A percentile compares a stretch with the other conserved stretches of the same genome.
These are phyloP conservation scores for Ascochyta koolunga DNA, from an alignment of 2,329 filamentous ascomycete species.

Conservation along the genomic window DNA sequence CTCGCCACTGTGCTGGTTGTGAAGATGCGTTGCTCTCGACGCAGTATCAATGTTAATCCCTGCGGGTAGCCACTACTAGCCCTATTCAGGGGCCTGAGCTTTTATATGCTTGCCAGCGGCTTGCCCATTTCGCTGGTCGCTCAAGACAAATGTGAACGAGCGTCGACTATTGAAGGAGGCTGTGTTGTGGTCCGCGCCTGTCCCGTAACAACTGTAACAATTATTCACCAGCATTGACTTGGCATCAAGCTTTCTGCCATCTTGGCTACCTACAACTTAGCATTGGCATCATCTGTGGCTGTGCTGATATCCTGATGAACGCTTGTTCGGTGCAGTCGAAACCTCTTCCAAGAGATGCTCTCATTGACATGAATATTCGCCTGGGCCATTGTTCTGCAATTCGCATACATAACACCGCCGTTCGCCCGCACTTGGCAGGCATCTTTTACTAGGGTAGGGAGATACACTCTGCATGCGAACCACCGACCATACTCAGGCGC, in stretches of 20 bases:
- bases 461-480: neutral
- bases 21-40: neutral
- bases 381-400: neutral
- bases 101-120: no score
- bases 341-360: conserved; percentile 5
- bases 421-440: conserved; percentile 3
- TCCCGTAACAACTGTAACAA: conserved; percentile 1
- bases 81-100: no score
- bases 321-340: conserved; percentile 22
- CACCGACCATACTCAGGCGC: neutral
- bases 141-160: no score
- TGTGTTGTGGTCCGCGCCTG: neutral
- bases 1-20: neutral
- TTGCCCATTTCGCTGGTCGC: no score
- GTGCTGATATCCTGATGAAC: conserved; percentile 12
- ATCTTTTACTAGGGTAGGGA: neutral
- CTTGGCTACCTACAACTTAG: neutral
- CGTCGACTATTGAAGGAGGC: neutral
- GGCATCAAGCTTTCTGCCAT: neutral
- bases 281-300: conserved; percentile 9
- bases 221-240: conserved; percentile 1
- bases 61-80: no score
- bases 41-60: neutral
- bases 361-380: neutral
- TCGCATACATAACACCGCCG: conserved; percentile 1